Evolutionary conservation across 2,329 filamentous ascomycete genomes (phyloP).

Genomic region (Colletotrichum zoysiae): DNA sequence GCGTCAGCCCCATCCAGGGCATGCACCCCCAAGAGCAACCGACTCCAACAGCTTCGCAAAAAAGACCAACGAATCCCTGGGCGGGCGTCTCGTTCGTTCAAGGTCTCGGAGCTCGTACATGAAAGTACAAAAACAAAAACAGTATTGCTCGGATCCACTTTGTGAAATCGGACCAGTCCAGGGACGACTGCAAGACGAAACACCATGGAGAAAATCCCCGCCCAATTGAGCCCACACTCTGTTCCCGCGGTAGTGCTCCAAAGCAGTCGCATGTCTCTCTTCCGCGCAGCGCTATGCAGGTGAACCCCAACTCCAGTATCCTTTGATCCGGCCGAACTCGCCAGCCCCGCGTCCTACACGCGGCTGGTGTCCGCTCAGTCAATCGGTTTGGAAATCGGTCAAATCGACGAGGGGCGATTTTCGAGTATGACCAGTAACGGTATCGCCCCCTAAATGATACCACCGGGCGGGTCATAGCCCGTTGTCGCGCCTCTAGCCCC

Average conservation of each 20-base stretch:
- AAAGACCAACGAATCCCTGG: slow-evolving; percentile 14
- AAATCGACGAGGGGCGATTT: slow-evolving; percentile 30
- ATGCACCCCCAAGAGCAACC: slow-evolving; percentile 4
- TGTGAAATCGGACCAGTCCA: slow-evolving; percentile 35
- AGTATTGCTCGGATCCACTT: slow-evolving; percentile 37
- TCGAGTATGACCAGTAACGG: slow-evolving; percentile 38
- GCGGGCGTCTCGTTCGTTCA: slow-evolving; percentile 20
- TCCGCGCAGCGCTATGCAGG: slow-evolving; percentile 42
- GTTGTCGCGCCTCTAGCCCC: slow-evolving; percentile 57
- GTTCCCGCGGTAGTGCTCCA: slow-evolving; percentile 39
- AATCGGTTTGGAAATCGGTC: slow-evolving; percentile 25
- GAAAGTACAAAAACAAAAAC: slow-evolving; percentile 18
- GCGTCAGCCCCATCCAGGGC: slow-evolving; percentile 30
- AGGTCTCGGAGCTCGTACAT: slow-evolving; percentile 23
- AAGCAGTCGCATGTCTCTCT: slow-evolving; percentile 31
- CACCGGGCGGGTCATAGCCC: slow-evolving; percentile 70
- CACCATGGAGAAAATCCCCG: slow-evolving; percentile 32
- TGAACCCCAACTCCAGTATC: slow-evolving; percentile 40
- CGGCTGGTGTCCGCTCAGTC: slow-evolving; percentile 25
- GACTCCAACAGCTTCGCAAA: slow-evolving; percentile 16
- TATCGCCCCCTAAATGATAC: slow-evolving; percentile 63
- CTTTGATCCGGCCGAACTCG: slow-evolving; percentile 32
- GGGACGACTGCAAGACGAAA: slow-evolving; percentile 39
- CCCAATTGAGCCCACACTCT: slow-evolving; percentile 32
- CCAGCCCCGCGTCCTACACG: slow-evolving; percentile 24